Evolutionary conservation across 192 early-diverging fungal species (phyloP), one percentile per base, ranked within the genome.

Genomic region (Coemansia sp.): DNA sequence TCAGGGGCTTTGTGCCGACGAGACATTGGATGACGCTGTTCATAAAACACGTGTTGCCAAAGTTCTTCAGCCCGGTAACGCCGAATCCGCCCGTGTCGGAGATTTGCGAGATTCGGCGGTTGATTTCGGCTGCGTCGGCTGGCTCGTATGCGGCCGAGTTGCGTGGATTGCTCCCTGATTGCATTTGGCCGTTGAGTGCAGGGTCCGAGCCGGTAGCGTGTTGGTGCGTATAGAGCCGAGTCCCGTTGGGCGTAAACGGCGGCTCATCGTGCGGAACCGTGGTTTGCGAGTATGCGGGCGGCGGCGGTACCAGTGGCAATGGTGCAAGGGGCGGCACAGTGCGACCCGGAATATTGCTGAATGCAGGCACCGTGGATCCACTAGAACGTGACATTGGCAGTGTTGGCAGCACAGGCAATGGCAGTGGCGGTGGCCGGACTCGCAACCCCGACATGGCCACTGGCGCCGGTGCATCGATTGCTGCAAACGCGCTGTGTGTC

Each of bases 41-140:
- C 92, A 92, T 92, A 65, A 85, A 93, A 60, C 92, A 93, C 4
- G 92, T 93, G 67, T 92, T 93, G 58, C 92, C 92, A 57, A 93
- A 69, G 69, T 93, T 93, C 38, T 85, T 87, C 65, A 93, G 64
- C 24, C 92, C 90, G 0, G 89, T 88, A 7, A 84, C 84, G 11
- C 89, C 90, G 51, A 87, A 86, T 24, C 78, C 47, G 9, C 66
- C 76, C 0, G 84, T 71, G n/a, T 85, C 85, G 8, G 67, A 62
- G 12, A 69, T 47, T 39, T 69, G 67, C 12, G 67, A 62, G 15
- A 49, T 49, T 7, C 48, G 12, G 5, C 48, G 48, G 41, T n/a
- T 12, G 41, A 15, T 45, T 15, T 45, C 41, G 11, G 41, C 11
- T 10, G 47, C 14, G 9, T 32, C 50, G 17, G 57, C 38, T 27